Evolutionary conservation across 2,329 filamentous ascomycete genomes (phyloP), one percentile per base, ranked within the genome.

Genomic region (Pseudocercospora macadamiae): DNA sequence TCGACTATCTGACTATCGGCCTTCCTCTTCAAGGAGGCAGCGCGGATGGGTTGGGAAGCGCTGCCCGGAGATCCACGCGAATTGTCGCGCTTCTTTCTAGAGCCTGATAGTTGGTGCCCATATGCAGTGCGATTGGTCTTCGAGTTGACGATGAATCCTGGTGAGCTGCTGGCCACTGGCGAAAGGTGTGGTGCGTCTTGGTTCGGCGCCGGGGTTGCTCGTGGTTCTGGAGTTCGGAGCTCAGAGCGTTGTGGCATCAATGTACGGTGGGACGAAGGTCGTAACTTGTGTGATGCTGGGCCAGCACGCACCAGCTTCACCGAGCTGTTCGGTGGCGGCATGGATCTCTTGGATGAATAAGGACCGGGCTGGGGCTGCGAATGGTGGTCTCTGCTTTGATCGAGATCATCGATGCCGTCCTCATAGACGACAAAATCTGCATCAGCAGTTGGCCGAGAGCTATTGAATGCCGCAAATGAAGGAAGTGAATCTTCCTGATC

Each of bases 311-410:
- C 57, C 28, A 59, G 61, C 60, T 69, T 71, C 16, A 65, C 65
- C 9, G 64, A 62, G 39, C 65, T 70, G 55, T 72, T 72, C 5
- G 70, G 62, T 8, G 52, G 52, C 10, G 68, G 66, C 48, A 61
- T 60, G 4, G 57, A 28, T 54, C 65, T 70, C 30, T 59, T 59
- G 55, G 52, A 67, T 3, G 44, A 49, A 49, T 65, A 51, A 18
- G 44, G 30, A 10, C 44, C 57, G 25, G 62, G 18, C 21, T 59
- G 12, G 32, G 34, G 12, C 23, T 23, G 23, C 42, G 21, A 2
- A 10, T 14, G 14, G n/a, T 21, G 10, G 19, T 16, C 9, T 23
- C 42, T 21, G 10, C 42, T 47, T 47, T 23, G 42, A 14, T 23
- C 23, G 19, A n/a, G 10, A 37, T 28, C 25, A 28, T 25, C n/a